Conservation (phyloP, 2,329 filamentous ascomycete species). For the Rosellinia necatrix region DNA sequence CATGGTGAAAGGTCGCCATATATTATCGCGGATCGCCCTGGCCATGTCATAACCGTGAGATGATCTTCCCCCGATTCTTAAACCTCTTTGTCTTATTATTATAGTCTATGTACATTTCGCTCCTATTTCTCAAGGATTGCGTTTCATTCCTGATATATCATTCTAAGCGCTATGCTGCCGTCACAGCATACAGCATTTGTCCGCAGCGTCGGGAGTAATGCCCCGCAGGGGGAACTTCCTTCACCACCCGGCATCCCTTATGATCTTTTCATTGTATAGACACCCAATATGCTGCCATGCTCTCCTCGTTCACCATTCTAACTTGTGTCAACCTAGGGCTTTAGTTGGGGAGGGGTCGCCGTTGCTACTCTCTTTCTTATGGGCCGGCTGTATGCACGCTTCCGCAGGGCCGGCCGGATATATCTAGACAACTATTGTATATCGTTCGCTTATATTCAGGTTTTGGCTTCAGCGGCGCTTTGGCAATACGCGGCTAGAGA, state of each 20-base stretch:
- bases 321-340: background rate
- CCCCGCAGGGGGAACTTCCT: background rate
- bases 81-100: no score
- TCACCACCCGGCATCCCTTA: conserved; percentile 1
- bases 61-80: background rate
- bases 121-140: background rate
- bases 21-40: no score
- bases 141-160: background rate
- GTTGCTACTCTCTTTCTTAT: no score
- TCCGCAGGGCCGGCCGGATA: background rate
- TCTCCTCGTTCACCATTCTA: background rate
- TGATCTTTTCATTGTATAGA: conserved; percentile 3
- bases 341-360: no score
- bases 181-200: background rate
- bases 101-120: no score
- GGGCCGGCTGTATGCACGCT: no score
- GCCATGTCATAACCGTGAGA: background rate
- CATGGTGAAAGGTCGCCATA: background rate
- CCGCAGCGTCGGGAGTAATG: background rate
- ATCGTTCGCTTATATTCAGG: background rate
- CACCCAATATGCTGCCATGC: background rate
- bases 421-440: background rate
- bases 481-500: background rate
- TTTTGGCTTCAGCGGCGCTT: background rate
- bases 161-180: background rate